Evolutionary conservation across 257 asterid genomes (phyloP).

Genomic region (Perilla frutescens): DNA sequence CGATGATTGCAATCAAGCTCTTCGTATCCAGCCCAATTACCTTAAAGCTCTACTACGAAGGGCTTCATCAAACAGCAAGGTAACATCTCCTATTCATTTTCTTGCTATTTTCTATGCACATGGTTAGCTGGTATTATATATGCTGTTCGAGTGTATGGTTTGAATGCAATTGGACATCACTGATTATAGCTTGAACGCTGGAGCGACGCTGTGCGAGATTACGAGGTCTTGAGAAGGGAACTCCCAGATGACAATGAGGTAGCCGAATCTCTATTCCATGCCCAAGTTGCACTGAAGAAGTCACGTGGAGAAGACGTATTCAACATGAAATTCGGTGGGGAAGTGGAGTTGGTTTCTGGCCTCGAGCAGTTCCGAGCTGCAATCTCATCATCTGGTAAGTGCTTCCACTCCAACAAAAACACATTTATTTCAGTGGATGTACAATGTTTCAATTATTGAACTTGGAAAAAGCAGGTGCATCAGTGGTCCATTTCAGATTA

Average conservation of each 20-base stretch:
- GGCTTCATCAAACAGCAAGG: slow-evolving; percentile 86
- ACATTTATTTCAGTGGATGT: background rate
- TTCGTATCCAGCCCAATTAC: slow-evolving; percentile 73
- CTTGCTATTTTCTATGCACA: background rate
- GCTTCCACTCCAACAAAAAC: background rate
- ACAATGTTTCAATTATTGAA: slow-evolving; percentile 14
- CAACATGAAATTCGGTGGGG: slow-evolving; percentile 83
- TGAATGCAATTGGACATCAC: slow-evolving; percentile 1
- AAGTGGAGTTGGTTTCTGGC: slow-evolving; percentile 65
- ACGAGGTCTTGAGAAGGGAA: slow-evolving; percentile 69
- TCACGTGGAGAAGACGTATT: slow-evolving; percentile 76
- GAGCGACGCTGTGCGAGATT: slow-evolving; percentile 90
- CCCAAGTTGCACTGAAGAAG: slow-evolving; percentile 71
- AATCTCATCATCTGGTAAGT: slow-evolving; percentile 73
- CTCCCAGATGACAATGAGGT: slow-evolving; percentile 71
- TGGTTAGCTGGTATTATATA: background rate
- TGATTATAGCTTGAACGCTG: slow-evolving; percentile 78
- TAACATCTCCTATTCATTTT: slow-evolving; percentile 22
- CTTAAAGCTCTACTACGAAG: slow-evolving; percentile 83
- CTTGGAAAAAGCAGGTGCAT: slow-evolving; percentile 60
- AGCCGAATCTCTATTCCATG: slow-evolving; percentile 75
- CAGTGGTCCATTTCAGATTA: slow-evolving; percentile 71
- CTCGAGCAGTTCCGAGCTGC: slow-evolving; percentile 82
- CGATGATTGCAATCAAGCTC: slow-evolving; percentile 89
- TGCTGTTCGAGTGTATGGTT: background rate